Conservation (phyloP, 2,329 filamentous ascomycete genomes). For the Aureobasidium sp. region DNA sequence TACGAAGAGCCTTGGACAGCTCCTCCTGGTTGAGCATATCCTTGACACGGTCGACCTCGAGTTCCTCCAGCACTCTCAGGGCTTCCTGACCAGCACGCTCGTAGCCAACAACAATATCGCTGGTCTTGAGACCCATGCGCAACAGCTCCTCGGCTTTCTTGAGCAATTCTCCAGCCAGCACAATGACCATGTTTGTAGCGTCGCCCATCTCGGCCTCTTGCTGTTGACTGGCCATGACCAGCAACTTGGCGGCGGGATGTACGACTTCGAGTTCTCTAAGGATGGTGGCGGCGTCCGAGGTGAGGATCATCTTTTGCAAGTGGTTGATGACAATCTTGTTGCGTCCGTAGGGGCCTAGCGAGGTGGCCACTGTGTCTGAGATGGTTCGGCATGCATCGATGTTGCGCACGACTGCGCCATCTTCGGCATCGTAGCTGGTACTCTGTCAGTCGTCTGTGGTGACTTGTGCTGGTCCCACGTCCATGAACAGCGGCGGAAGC, state of each 20-base stretch:
- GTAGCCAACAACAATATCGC: constrained; percentile 91
- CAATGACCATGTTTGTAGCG: constrained; percentile 93
- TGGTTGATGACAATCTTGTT: constrained; percentile 99
- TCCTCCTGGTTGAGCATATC: constrained; percentile 73
- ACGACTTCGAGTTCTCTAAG: constrained; percentile 96
- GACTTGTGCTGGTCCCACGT: constrained; percentile 12
- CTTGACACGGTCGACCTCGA: constrained; percentile 83
- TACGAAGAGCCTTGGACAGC: constrained; percentile 89
- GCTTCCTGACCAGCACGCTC: constrained; percentile 90
- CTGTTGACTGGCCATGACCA: constrained; percentile 98
- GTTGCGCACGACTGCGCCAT: constrained; percentile 96
- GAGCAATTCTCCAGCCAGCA: constrained; percentile 87
- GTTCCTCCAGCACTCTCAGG: constrained; percentile 74
- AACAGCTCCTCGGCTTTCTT: constrained; percentile 96
- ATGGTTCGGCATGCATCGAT: constrained; percentile 98
- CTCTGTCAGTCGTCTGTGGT: constrained; percentile 24
- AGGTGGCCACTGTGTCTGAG: constrained; percentile 91
- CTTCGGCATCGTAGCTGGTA: constrained; percentile 89
- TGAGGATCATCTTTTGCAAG: constrained; percentile 98
- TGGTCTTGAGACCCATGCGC: constrained; percentile 96
- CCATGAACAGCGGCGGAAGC: constrained; percentile 6
- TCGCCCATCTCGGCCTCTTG: constrained; percentile 99
- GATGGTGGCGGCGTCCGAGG: constrained; percentile 95
- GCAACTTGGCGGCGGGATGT: constrained; percentile 91
- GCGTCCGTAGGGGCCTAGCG: constrained; percentile 90